Conservation (phyloP, 495 filamentous ascomycete species). For the Podospora didyma region DNA sequence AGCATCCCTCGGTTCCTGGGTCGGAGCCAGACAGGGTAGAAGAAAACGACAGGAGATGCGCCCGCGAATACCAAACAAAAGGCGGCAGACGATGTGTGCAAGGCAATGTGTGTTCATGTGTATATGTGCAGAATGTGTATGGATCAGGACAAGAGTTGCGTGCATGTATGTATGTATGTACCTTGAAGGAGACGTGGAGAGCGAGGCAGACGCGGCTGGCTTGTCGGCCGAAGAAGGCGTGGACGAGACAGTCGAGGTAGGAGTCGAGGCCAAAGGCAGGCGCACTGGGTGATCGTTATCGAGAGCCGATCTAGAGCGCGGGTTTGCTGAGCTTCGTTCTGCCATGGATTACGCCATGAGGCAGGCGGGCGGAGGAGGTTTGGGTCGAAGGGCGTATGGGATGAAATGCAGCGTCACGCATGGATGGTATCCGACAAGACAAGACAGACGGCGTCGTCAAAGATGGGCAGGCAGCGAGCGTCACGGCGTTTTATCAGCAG, state of each 20-base stretch:
- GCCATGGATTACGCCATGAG: conserved; percentile 57
- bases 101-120: not conserved
- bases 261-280: conserved; percentile 29
- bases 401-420: conserved; percentile 13
- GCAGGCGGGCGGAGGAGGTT: conserved; percentile 26
- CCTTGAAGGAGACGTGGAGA: conserved; percentile 18
- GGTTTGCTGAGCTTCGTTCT: conserved; percentile 51
- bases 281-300: conserved; percentile 44
- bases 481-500: not conserved
- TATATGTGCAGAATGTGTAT: too few species aligned
- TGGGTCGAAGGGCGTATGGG: conserved; percentile 9
- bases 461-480: not conserved
- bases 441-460: not conserved
- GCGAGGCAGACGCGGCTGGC: conserved; percentile 10
- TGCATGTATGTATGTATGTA: conserved; percentile 13
- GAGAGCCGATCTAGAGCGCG: conserved; percentile 50
- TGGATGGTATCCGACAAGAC: not conserved
- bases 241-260: conserved; percentile 18
- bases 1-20: conserved; percentile 7
- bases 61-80: conserved; percentile 7
- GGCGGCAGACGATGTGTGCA: not conserved
- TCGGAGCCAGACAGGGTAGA: not conserved
- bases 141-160: too few species aligned
- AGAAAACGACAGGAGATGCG: not conserved
- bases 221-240: conserved; percentile 13